A percentile compares a stretch with the other conserved stretches of the same genome.
These are phyloP conservation scores for Fragaria iinumae DNA, from an alignment of 306 rosid species.

Conservation along the genomic window DNA sequence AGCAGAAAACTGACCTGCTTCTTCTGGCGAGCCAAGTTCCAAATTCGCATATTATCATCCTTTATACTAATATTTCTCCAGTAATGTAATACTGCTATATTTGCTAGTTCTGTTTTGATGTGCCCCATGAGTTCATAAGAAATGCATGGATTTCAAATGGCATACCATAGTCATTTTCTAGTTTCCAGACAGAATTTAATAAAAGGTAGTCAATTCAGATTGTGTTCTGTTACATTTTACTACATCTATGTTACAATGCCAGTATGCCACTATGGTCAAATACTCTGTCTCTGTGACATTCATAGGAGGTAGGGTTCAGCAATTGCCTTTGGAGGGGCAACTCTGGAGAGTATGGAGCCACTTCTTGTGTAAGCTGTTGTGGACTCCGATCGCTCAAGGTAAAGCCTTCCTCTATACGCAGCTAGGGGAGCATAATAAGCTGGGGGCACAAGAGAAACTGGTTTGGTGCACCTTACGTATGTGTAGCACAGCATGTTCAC, in stretches of 20 bases:
- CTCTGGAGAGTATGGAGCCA: constrained; percentile 54
- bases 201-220: constrained; percentile 8
- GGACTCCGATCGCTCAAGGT: constrained; percentile 80
- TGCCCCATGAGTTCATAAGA: neutral
- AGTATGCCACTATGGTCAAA: neutral
- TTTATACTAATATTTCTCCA: neutral
- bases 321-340: constrained; percentile 73
- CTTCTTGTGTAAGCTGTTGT: constrained; percentile 40
- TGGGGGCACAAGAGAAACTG: constrained; percentile 96
- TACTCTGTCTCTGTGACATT: neutral
- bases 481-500: constrained; percentile 87
- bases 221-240: constrained; percentile 13
- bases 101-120: neutral
- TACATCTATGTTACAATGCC: constrained; percentile 18
- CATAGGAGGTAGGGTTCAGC: constrained; percentile 52
- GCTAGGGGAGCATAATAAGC: constrained; percentile 96
- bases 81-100: neutral
- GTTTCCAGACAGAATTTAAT: neutral
- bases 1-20: no score
- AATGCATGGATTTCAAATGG: neutral
- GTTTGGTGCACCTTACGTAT: constrained; percentile 90
- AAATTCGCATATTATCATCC: neutral
- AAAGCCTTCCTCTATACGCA: constrained; percentile 94
- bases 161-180: neutral
- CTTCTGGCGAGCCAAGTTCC: no score